These are phyloP conservation scores for Sphagnum tenellum DNA, from an alignment of 225 moss, liverwort and hornwort genomes.

Conservation along the genomic window DNA sequence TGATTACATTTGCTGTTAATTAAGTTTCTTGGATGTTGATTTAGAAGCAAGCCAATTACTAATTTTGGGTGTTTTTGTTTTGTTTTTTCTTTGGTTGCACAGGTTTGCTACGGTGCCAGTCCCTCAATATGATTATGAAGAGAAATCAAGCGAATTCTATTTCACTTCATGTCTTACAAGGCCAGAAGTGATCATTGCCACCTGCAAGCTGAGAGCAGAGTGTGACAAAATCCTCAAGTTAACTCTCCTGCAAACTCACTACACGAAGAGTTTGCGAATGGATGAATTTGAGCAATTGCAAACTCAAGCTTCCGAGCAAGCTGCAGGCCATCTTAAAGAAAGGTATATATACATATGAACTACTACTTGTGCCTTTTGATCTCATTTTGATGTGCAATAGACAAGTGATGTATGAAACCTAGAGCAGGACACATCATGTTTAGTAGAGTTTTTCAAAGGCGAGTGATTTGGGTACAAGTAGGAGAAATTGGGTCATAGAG, in stretches of 20 bases:
- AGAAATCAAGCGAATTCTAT: slow-evolving; percentile 59
- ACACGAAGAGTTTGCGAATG: slow-evolving; percentile 67
- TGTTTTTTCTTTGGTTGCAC: not conserved
- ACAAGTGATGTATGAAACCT: no score
- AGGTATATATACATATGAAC: slow-evolving; percentile 21
- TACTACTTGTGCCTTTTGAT: no score
- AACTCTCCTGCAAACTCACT: slow-evolving; percentile 56
- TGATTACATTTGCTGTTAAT: not conserved
- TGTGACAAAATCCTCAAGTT: slow-evolving; percentile 69
- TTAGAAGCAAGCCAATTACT: not conserved
- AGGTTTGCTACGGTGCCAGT: slow-evolving; percentile 56
- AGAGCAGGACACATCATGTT: no score
- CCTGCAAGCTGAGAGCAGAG: slow-evolving; percentile 44
- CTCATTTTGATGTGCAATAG: no score
- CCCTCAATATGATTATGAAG: slow-evolving; percentile 70
- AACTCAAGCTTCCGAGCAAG: slow-evolving; percentile 62
- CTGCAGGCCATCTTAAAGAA: slow-evolving; percentile 52
- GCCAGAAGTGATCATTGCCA: slow-evolving; percentile 62
- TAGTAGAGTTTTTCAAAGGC: no score
- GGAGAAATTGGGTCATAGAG: no score
- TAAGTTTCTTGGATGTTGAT: not conserved
- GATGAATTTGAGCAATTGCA: slow-evolving; percentile 92
- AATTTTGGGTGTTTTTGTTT: no score
- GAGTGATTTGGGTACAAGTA: no score
- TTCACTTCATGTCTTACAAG: slow-evolving; percentile 66